Conservation (phyloP, 1,139 yeast genomes). For the Hanseniaspora uvarum region DNA sequence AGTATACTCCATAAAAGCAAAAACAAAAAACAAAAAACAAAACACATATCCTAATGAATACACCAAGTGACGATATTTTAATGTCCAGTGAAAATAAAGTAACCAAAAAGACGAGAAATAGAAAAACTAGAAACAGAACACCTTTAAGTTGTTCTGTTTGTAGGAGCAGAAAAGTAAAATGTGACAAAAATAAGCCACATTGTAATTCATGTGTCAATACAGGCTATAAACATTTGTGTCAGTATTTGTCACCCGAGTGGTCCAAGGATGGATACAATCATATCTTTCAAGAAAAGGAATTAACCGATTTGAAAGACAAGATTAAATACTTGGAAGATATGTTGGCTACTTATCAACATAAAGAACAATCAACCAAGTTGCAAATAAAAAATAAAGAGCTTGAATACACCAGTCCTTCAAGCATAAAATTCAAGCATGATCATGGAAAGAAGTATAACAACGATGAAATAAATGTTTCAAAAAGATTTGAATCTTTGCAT, state of each 20-base stretch:
- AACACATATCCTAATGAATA: neutral
- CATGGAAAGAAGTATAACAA: slow-evolving; percentile 24
- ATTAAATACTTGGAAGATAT: slow-evolving; percentile 29
- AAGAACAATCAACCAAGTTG: neutral
- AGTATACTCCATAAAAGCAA: too few relatives aligned
- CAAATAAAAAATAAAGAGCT: neutral
- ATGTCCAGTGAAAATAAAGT: slow-evolving; percentile 2
- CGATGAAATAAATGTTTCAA: slow-evolving; percentile 37
- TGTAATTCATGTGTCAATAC: slow-evolving; percentile 65
- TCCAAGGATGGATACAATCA: slow-evolving; percentile 41
- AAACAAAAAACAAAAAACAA: too few relatives aligned
- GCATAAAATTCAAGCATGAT: neutral
- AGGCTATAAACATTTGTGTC: slow-evolving; percentile 64
- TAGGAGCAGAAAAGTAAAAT: slow-evolving; percentile 41
- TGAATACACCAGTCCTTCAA: neutral
- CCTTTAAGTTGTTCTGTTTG: slow-evolving; percentile 43
- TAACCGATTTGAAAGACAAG: slow-evolving; percentile 29
- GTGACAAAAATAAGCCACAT: slow-evolving; percentile 51
- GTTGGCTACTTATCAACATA: slow-evolving; percentile 25
- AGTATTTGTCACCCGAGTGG: slow-evolving; percentile 54
- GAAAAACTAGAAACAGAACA: slow-evolving; percentile 38
- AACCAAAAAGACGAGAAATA: slow-evolving; percentile 15
- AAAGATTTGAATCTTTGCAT: slow-evolving; percentile 42
- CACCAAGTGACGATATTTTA: neutral
- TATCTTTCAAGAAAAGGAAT: slow-evolving; percentile 37